Percentiles rank a stretch among this genome's conserved stretches.
phyloP scores from a whole-genome alignment of 106 monocot genomes.

The Gastrodia elata region DNA sequence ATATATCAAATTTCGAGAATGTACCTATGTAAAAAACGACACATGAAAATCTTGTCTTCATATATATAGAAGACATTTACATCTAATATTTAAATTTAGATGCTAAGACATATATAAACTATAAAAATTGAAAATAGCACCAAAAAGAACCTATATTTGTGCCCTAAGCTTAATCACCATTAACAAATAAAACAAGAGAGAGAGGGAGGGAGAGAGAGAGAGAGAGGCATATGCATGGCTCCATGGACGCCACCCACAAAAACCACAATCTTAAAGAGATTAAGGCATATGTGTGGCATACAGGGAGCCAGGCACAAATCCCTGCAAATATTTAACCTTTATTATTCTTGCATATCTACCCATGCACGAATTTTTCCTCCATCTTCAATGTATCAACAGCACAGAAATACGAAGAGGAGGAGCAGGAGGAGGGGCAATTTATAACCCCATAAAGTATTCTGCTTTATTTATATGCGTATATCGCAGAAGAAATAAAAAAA shows the following conservation, averaged over 20 bases:
- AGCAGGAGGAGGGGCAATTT: too few species aligned
- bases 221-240: constrained; percentile 10
- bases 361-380: not conserved
- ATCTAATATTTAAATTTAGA: too few species aligned
- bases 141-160: too few species aligned
- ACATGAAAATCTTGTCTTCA: too few species aligned
- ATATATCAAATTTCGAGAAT: too few species aligned
- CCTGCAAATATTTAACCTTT: not conserved
- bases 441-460: too few species aligned
- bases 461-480: not conserved
- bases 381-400: not conserved
- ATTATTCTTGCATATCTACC: not conserved
- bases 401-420: not conserved
- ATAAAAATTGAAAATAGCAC: too few species aligned
- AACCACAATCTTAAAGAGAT: constrained; percentile 4
- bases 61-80: too few species aligned
- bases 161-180: too few species aligned
- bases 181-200: too few species aligned
- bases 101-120: too few species aligned
- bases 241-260: constrained; percentile 12
- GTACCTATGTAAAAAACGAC: too few species aligned
- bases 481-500: not conserved
- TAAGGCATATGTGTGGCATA: constrained; percentile 10
- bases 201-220: constrained; percentile 8
- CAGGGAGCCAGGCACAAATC: constrained; percentile 13